Evolutionary conservation across 1,284 basidiomycete species (phyloP), one percentile per base, ranked within the genome.

Genomic region (Flammula alnicola): DNA sequence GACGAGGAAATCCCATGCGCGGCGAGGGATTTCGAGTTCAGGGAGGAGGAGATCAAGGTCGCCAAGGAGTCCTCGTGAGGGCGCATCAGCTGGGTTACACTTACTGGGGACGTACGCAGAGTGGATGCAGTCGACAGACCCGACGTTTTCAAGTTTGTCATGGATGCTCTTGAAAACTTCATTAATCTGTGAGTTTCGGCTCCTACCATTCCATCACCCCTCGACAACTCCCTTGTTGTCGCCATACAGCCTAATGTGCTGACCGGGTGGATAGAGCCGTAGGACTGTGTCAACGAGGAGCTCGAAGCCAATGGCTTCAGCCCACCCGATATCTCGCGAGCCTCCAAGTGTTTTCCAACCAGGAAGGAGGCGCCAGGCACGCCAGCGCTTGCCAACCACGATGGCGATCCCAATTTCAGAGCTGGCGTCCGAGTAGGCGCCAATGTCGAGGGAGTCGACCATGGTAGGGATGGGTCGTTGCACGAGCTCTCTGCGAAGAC

Each of bases 341-440:
- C n/a, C n/a, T 0, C 49, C 49, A 20, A 60, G 44, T 9, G 40
- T 29, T 44, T 67, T 49, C 51, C 47, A 53, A 26, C 43, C 43
- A 2, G 47, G 46, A 2, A 44, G 19, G 12, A 53, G 51, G 3
- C 29, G 9, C 51, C 51, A 53, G 5, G 46, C 51, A 11, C 46
- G 30, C 48, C 48, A 49, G 5, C 11, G 14, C 1, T 16, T 26
- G 1, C 27, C 35, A 14, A 77, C 58, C 60, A 64, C 38, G 57
- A 79, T 60, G 30, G 64, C 64, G 55, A 77, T 64, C n/a, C n/a
- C n/a, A n/a, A n/a, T n/a, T n/a, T n/a, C n/a, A n/a, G n/a, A n/a
- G n/a, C n/a, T n/a, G n/a, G 75, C 74, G 56, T 78, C 74, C 0
- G 71, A 77, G 61, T 58, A 78, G 0, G 71, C 72, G 0, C 31